Evolutionary conservation across 2,329 filamentous ascomycete genomes (phyloP).

Genomic region (Nemania sp.): DNA sequence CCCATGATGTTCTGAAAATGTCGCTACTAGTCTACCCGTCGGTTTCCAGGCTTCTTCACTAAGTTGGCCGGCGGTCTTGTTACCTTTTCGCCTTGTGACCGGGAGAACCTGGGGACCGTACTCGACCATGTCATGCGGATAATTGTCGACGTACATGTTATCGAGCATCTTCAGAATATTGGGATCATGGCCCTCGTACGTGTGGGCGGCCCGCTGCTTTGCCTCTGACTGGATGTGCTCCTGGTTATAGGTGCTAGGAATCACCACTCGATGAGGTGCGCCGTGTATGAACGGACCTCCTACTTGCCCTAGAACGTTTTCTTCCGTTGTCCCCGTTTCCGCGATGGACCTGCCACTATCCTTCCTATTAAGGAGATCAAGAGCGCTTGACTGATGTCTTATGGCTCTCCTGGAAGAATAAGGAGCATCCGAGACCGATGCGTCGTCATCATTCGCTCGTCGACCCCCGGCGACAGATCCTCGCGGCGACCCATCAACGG

Average conservation of each 20-base stretch:
- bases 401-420: slow-evolving; percentile 51
- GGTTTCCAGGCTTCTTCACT: slow-evolving; percentile 76
- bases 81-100: slow-evolving; percentile 58
- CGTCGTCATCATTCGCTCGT: slow-evolving; percentile 40
- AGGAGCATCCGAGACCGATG: slow-evolving; percentile 45
- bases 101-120: slow-evolving; percentile 82
- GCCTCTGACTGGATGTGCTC: slow-evolving; percentile 41
- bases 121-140: slow-evolving; percentile 65
- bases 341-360: slow-evolving; percentile 61
- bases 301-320: slow-evolving; percentile 63
- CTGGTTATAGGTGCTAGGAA: slow-evolving; percentile 38
- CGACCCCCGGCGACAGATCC: slow-evolving; percentile 40
- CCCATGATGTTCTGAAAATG: slow-evolving; percentile 84
- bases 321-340: slow-evolving; percentile 61
- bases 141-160: slow-evolving; percentile 77
- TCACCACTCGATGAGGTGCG: slow-evolving; percentile 38
- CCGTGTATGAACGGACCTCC: slow-evolving; percentile 57
- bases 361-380: slow-evolving; percentile 61
- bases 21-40: slow-evolving; percentile 79
- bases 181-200: slow-evolving; percentile 79
- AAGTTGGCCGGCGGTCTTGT: slow-evolving; percentile 54
- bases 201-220: slow-evolving; percentile 69
- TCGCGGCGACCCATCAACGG: slow-evolving; percentile 44
- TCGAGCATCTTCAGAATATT: slow-evolving; percentile 74
- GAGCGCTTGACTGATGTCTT: slow-evolving; percentile 61